Percentiles rank a stretch among this genome's conserved stretches.
Evolutionary conservation across 1,284 basidiomycete species (phyloP).

Genomic region (Marasmius fiardii): DNA sequence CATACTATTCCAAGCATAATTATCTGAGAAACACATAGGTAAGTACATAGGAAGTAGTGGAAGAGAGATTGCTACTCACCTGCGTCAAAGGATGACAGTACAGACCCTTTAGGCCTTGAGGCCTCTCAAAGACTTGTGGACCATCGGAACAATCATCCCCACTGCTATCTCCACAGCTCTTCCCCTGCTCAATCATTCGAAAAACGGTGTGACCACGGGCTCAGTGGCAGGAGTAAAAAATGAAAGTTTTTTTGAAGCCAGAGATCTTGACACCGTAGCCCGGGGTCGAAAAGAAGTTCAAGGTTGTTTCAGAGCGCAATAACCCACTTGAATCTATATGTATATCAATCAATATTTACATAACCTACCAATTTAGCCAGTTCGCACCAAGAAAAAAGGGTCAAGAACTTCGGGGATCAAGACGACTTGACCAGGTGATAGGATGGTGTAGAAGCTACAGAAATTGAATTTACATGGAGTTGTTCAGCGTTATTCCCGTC

Average conservation of each 20-base stretch:
- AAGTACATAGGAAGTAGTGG: neutral
- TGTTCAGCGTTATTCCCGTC: no score
- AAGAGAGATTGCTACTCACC: constrained; percentile 14
- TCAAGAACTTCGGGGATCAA: neutral
- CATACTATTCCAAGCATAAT: constrained; percentile 36
- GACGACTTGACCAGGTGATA: constrained; percentile 2
- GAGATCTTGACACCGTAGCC: neutral
- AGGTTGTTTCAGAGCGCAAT: no score
- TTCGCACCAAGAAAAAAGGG: neutral
- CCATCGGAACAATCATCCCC: constrained; percentile 2
- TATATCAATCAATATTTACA: constrained; percentile 5
- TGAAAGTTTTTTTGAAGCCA: neutral
- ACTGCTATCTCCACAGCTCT: constrained; percentile 5
- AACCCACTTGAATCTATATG: neutral
- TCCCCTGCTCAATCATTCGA: constrained; percentile 10
- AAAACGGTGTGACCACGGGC: neutral
- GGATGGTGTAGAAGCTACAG: neutral
- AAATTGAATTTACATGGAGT: no score
- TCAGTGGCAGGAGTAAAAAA: neutral
- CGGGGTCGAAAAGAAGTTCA: neutral
- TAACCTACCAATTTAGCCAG: neutral
- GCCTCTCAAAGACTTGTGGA: constrained; percentile 22
- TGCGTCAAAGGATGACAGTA: constrained; percentile 32
- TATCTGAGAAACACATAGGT: neutral
- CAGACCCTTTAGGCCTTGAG: constrained; percentile 25